Conservation (phyloP, 2,329 filamentous ascomycete genomes). For the Claviceps spartinae region DNA sequence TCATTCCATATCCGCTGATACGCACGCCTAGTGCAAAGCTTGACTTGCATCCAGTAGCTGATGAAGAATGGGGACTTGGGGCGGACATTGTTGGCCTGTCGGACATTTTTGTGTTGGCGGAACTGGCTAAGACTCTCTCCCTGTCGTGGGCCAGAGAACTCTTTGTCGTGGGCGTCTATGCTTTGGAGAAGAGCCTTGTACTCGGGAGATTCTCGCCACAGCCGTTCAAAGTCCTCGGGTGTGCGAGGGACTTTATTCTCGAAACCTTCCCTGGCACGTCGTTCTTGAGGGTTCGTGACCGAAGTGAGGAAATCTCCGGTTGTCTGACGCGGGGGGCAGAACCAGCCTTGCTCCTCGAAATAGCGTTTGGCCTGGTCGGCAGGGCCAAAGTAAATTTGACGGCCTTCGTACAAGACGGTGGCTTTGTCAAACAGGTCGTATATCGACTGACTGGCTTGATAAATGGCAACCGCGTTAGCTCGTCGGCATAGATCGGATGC, state of each 20-base stretch:
- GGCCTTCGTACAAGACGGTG: slow-evolving; percentile 60
- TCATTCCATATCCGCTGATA: slow-evolving; percentile 41
- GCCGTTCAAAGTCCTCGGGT: slow-evolving; percentile 50
- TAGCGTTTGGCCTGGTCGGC: slow-evolving; percentile 44
- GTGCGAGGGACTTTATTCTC: slow-evolving; percentile 51
- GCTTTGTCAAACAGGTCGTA: slow-evolving; percentile 67
- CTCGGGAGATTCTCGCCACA: slow-evolving; percentile 32
- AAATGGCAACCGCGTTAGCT: slow-evolving; percentile 54
- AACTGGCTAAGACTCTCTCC: slow-evolving; percentile 25
- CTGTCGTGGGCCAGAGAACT: slow-evolving; percentile 28
- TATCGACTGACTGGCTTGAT: slow-evolving; percentile 56
- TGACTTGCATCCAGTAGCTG: slow-evolving; percentile 38
- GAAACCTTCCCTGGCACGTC: slow-evolving; percentile 40
- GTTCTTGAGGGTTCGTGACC: slow-evolving; percentile 50
- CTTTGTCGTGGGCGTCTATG: slow-evolving; percentile 35
- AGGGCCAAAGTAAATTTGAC: slow-evolving; percentile 64
- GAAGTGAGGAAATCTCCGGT: slow-evolving; percentile 58
- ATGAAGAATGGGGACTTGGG: slow-evolving; percentile 45
- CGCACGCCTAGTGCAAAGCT: slow-evolving; percentile 35
- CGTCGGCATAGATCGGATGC: slow-evolving; percentile 50
- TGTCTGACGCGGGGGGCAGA: slow-evolving; percentile 52
- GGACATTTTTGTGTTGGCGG: slow-evolving; percentile 32
- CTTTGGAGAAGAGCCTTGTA: slow-evolving; percentile 29
- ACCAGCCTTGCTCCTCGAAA: slow-evolving; percentile 57
- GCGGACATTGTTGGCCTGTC: slow-evolving; percentile 39